phyloP scores from a whole-genome alignment of 2,329 filamentous ascomycete species.

The Alternaria tenuissima region DNA sequence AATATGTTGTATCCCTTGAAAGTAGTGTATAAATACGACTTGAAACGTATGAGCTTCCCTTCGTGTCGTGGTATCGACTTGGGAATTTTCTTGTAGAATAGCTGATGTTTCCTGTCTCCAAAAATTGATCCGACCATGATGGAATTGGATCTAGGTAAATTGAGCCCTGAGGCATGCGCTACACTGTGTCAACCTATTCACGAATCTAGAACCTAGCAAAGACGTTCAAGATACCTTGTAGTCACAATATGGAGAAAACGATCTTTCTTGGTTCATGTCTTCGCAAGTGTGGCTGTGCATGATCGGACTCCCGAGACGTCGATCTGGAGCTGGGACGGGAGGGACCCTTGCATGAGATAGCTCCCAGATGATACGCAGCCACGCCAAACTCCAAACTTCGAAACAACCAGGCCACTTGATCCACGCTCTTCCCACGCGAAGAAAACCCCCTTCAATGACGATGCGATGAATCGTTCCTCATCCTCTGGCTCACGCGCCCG shows the following conservation, averaged over 20 bases:
- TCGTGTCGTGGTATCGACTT: not conserved
- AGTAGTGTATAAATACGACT: too few relatives aligned
- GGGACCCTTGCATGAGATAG: slow-evolving; percentile 14
- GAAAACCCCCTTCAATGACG: slow-evolving; percentile 5
- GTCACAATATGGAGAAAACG: not conserved
- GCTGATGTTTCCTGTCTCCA: not conserved
- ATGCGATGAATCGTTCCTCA: slow-evolving; percentile 57
- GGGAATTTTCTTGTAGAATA: not conserved
- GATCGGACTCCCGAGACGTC: slow-evolving; percentile 1
- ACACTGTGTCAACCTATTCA: too few relatives aligned
- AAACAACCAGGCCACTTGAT: not conserved
- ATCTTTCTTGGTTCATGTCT: not conserved
- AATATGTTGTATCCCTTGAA: not conserved
- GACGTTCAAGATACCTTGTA: not conserved
- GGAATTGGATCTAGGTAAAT: not conserved
- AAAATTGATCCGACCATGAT: not conserved
- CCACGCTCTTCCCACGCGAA: slow-evolving; percentile 5
- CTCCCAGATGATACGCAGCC: slow-evolving; percentile 1
- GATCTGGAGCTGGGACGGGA: slow-evolving; percentile 3
- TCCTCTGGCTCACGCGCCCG: slow-evolving; percentile 12
- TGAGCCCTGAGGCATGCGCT: too few relatives aligned
- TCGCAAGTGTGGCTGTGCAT: slow-evolving; percentile 2
- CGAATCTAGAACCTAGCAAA: not conserved
- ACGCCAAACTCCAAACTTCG: not conserved
- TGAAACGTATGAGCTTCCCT: not conserved